phyloP scores from a whole-genome alignment of 306 rosid species.

The Begonia fuchsioides region DNA sequence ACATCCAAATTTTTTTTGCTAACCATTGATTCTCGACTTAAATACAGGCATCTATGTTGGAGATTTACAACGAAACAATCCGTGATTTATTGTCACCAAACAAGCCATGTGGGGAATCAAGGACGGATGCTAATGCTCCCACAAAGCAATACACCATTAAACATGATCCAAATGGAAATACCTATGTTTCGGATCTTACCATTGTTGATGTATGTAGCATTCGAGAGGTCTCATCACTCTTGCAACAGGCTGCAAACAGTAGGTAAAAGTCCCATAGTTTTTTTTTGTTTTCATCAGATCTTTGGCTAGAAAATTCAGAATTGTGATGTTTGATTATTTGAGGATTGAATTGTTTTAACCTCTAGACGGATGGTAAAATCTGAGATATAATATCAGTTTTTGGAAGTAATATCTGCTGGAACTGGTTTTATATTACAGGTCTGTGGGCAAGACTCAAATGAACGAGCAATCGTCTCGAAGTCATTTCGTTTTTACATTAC shows the following conservation, averaged over 20 bases:
- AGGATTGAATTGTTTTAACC: too few species aligned
- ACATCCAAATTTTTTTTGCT: background rate
- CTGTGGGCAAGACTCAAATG: constrained; percentile 94
- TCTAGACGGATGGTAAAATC: too few species aligned
- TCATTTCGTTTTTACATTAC: constrained; percentile 84
- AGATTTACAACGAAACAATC: constrained; percentile 85
- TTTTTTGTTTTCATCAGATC: too few species aligned
- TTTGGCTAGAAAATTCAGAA: too few species aligned
- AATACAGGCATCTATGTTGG: constrained; percentile 72
- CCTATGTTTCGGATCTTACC: constrained; percentile 71
- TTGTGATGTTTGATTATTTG: too few species aligned
- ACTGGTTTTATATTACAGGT: constrained; percentile 29
- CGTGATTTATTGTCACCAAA: constrained; percentile 63
- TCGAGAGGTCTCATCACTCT: constrained; percentile 79
- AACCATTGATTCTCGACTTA: background rate
- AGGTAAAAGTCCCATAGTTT: constrained; percentile 29
- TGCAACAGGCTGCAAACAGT: constrained; percentile 78
- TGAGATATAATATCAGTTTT: too few species aligned
- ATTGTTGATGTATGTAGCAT: constrained; percentile 63
- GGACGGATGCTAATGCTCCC: constrained; percentile 40
- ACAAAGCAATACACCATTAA: constrained; percentile 78
- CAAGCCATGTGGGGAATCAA: constrained; percentile 28
- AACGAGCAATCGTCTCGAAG: constrained; percentile 96
- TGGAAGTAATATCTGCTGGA: background rate
- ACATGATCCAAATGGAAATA: constrained; percentile 84